Percentiles rank a stretch among this genome's conserved stretches.
Evolutionary conservation across 306 rosid species (phyloP).

Genomic region (Cucumis hystrix): DNA sequence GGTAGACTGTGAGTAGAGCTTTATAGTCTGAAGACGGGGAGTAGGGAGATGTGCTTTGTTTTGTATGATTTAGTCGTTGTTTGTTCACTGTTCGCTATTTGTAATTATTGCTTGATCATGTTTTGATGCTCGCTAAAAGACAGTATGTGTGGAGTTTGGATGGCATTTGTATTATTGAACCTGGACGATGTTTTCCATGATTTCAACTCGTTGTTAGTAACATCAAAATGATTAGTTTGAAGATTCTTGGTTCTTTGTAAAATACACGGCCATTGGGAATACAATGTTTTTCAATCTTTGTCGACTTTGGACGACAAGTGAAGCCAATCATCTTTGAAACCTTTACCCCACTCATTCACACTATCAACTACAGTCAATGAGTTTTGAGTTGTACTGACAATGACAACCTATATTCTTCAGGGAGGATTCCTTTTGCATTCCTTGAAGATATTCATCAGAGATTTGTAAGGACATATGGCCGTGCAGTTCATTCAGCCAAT

Average conservation of each 20-base stretch:
- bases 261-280: not conserved
- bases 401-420: constrained; percentile 16
- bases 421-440: constrained; percentile 89
- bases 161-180: not conserved
- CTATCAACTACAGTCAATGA: not conserved
- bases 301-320: not conserved
- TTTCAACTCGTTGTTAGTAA: not conserved
- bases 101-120: not conserved
- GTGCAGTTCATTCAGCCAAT: constrained; percentile 68
- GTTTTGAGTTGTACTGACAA: not conserved
- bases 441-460: constrained; percentile 91
- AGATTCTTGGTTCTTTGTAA: not conserved
- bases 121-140: not conserved
- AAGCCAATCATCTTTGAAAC: not conserved
- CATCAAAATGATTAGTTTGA: not conserved
- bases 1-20: not conserved
- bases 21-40: not conserved
- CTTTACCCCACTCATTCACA: not conserved
- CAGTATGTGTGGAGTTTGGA: not conserved
- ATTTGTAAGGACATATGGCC: constrained; percentile 82
- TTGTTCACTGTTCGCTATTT: not conserved
- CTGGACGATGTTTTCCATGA: not conserved
- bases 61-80: not conserved
- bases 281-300: not conserved
- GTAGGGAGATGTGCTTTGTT: not conserved